phyloP scores from a whole-genome alignment of 1,139 yeast genomes.

The Magnusiomyces ingens region DNA sequence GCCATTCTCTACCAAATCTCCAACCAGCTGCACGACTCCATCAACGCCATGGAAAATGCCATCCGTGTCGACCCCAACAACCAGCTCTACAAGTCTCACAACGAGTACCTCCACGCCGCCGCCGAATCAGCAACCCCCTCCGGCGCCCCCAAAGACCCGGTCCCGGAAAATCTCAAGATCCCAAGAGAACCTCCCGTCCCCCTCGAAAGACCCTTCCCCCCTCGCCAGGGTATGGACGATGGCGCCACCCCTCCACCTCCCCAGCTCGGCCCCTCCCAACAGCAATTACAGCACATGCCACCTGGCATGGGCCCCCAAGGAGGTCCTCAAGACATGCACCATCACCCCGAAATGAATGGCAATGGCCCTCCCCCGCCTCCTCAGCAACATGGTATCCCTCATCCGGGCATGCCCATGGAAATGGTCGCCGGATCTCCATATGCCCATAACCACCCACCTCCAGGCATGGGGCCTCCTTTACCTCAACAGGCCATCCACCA shows the following conservation, averaged over 20 bases:
- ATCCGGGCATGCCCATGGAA: neutral
- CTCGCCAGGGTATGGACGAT: slow-evolving; percentile 9
- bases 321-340: neutral
- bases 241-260: slow-evolving; percentile 6
- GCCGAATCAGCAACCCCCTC: slow-evolving; percentile 8
- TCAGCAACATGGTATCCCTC: neutral
- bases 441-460: neutral
- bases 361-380: too few relatives aligned
- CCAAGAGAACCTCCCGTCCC: slow-evolving; percentile 16
- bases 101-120: slow-evolving; percentile 30
- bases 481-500: slow-evolving; percentile 15
- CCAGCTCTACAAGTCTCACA: slow-evolving; percentile 84
- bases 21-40: slow-evolving; percentile 88
- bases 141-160: neutral
- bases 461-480: neutral
- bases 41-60: slow-evolving; percentile 95
- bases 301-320: slow-evolving; percentile 6
- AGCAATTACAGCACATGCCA: neutral
- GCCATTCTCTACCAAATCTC: slow-evolving; percentile 96
- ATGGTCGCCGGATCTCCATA: neutral
- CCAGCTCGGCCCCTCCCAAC: slow-evolving; percentile 8
- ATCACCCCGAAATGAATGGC: neutral
- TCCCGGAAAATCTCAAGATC: slow-evolving; percentile 14
- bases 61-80: slow-evolving; percentile 91
- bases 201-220: slow-evolving; percentile 17